A percentile compares a stretch with the other conserved stretches of the same genome.
These are phyloP conservation scores for Nannochloris sp. DNA, from an alignment of 139 green algal species.

Conservation along the genomic window DNA sequence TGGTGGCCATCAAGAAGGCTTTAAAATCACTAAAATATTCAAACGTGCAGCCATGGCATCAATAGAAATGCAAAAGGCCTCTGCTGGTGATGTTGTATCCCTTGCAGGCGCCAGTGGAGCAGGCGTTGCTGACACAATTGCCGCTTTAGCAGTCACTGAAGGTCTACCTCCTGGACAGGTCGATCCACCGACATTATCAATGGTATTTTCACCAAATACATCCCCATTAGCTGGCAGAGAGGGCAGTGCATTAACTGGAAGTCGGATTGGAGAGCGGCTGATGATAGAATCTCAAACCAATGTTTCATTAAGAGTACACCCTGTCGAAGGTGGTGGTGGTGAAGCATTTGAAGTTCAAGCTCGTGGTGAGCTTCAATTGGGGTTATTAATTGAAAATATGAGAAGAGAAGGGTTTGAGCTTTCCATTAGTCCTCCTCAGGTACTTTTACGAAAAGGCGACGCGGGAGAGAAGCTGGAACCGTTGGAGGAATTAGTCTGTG, in stretches of 20 bases:
- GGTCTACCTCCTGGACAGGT: constrained; percentile 64
- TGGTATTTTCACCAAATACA: constrained; percentile 84
- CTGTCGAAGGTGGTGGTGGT: constrained; percentile 22
- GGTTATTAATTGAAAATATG: constrained; percentile 84
- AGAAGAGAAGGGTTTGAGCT: constrained; percentile 82
- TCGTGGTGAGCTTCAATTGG: constrained; percentile 87
- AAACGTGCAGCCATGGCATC: constrained; percentile 53
- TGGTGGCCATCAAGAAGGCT: constrained; percentile 20
- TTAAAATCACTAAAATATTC: constrained; percentile 56
- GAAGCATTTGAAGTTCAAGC: constrained; percentile 72
- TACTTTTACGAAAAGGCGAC: constrained; percentile 44
- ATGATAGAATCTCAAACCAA: constrained; percentile 73
- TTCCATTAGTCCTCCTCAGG: constrained; percentile 69
- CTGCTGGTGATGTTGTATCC: constrained; percentile 75
- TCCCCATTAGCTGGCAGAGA: constrained; percentile 64
- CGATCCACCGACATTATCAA: constrained; percentile 82
- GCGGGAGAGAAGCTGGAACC: constrained; percentile 59
- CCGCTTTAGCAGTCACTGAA: constrained; percentile 21
- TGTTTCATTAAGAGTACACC: constrained; percentile 50
- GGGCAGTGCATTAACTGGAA: constrained; percentile 66
- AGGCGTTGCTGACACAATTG: constrained; percentile 73
- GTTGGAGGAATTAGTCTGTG: constrained; percentile 77
- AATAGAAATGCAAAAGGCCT: constrained; percentile 47
- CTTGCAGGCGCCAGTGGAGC: constrained; percentile 48
- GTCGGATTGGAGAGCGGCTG: constrained; percentile 75